Base-by-base conservation (phyloP, 768 basidiomycete genomes). In the Amanita fuliginea region DNA sequence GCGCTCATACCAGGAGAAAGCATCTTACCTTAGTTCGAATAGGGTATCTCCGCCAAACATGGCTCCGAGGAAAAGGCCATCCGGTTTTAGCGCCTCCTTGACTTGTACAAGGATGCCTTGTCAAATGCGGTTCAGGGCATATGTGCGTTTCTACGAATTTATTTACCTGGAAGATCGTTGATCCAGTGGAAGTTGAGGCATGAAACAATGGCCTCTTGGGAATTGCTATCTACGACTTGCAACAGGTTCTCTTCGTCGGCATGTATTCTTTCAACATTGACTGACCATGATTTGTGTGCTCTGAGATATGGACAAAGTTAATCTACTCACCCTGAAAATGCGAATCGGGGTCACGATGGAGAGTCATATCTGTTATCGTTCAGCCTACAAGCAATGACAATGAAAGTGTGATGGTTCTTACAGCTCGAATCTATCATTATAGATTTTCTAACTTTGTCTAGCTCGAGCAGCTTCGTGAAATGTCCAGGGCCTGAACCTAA, bases 31-130 rank as follows among this genome's bases (percentile, higher is more conserved):
- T 2, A 99, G 71, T 66, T 99, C 96, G 59, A 97, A 99, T 4
- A 99, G 70, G 0, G 93, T 94, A 52, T 98, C 96, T 2, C 96
- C 94, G 13, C 96, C 96, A 50, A 97, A 79, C 72, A 98, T 84
- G 13, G 94, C 91, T 11, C 85, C 94, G 14, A 99, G 72, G 61
- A 99, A 98, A 26, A 97, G 77, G 2, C 95, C 96, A 62, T 98
- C 95, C 0, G 94, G 89, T 56, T 79, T 73, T 10, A 99, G 67
- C 1, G 82, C 80, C 65, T 89, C 82, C 55, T 78, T 80, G 50
- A 96, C 89, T 60, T 98, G 96, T 7, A 90, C 74, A 9, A 99
- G 72, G 0, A 82, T 71, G 6, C 91, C 93, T 94, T 45, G 11
- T 41, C n/a, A 19, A 39, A 32, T 21, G 13, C 6, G 14, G 14